A percentile compares a stretch with the other conserved stretches of the same genome.
Conservation (phyloP, 352 stramenopile species). For the Blastocystis sp. region DNA sequence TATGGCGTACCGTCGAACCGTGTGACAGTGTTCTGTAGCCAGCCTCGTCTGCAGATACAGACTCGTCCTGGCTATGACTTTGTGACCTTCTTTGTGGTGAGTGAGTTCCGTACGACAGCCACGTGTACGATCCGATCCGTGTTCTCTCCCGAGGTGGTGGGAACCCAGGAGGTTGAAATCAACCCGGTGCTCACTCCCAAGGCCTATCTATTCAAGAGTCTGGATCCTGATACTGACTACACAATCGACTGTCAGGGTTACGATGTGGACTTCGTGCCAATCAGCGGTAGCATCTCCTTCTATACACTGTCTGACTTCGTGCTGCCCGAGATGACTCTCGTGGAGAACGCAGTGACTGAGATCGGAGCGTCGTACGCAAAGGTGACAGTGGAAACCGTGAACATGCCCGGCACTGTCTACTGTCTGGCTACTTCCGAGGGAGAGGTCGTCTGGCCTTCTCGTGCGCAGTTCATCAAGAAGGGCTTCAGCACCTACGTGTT, state of each 20-base stretch:
- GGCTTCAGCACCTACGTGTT: background rate
- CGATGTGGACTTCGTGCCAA: background rate
- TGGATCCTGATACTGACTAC: constrained; percentile 37
- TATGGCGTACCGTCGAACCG: background rate
- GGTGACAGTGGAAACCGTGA: background rate
- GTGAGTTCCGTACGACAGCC: background rate
- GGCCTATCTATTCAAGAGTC: constrained; percentile 29
- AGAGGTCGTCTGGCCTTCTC: background rate
- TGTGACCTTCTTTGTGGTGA: background rate
- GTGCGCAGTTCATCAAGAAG: background rate
- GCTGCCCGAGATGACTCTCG: background rate
- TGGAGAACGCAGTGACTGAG: background rate
- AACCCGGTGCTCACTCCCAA: background rate
- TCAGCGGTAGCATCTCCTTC: background rate
- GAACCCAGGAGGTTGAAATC: background rate
- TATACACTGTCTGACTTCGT: background rate
- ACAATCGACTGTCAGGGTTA: background rate
- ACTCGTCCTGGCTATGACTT: background rate
- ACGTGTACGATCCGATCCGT: background rate
- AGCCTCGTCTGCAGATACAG: background rate
- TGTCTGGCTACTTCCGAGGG: background rate
- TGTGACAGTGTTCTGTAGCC: constrained; percentile 16
- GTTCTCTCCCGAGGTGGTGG: background rate
- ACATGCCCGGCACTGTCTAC: constrained; percentile 32
- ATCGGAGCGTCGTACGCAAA: background rate